Percentiles rank a stretch among this genome's conserved stretches.
phyloP scores from a whole-genome alignment of 2,329 filamentous ascomycete genomes.

The Fusarium ramigenum region DNA sequence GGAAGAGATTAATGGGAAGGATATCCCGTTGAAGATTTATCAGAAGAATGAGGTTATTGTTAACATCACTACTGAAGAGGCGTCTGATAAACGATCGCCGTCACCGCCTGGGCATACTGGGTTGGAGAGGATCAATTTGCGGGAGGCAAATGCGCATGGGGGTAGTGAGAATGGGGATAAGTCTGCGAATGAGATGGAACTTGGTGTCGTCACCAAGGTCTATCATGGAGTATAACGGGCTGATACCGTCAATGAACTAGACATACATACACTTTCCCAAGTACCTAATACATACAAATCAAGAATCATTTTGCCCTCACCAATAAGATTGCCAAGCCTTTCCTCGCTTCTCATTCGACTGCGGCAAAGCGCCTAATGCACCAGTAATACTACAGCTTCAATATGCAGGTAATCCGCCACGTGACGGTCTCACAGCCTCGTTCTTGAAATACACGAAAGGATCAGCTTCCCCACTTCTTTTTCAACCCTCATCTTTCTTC shows the following conservation, averaged over 20 bases:
- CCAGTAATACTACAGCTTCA: no score
- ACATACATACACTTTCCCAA: not conserved
- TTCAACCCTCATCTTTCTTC: no score
- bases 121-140: not conserved
- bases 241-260: not conserved
- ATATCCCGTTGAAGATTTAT: constrained; percentile 50
- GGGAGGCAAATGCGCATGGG: not conserved
- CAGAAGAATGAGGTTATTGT: constrained; percentile 48
- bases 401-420: no score
- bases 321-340: no score
- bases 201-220: constrained; percentile 42
- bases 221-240: constrained; percentile 34
- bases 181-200: constrained; percentile 24
- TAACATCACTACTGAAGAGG: constrained; percentile 37
- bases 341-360: no score
- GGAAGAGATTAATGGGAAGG: constrained; percentile 49
- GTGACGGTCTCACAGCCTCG: no score
- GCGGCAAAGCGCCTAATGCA: no score
- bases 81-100: not conserved
- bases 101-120: not conserved
- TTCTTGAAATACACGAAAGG: no score
- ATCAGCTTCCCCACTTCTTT: no score
- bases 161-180: constrained; percentile 18
- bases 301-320: fast-evolving
- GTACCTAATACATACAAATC: not conserved